Evolutionary conservation across 2,329 filamentous ascomycete genomes (phyloP), one percentile per base, ranked within the genome.

Genomic region (Tolypocladium pustulatum): DNA sequence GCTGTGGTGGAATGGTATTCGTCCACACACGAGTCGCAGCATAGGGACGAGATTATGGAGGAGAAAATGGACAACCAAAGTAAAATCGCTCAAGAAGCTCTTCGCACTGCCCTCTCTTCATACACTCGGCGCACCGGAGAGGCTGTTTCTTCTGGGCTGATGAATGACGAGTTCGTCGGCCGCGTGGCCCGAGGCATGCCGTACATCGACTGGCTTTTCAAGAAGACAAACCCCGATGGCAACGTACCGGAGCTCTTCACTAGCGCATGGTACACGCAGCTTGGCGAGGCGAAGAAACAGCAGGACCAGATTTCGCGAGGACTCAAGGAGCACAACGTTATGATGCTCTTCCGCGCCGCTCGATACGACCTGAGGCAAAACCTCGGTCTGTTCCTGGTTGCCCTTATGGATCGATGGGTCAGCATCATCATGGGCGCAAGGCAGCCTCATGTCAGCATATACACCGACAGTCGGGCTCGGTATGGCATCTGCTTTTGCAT

Each of bases 1-100:
- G 77, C 80, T 43, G 72, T 82, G 9, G 69, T 79, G 37, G 70
- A 72, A 17, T 83, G 80, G 78, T 80, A 78, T 65, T 66, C 72
- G 13, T 64, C 71, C 22, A 72, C 68, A 38, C 36, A 52, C 17
- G 61, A 61, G 52, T 60, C 68, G 55, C 49, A 53, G 4, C 2
- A 9, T 4, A 4, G 30, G 17, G 60, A 63, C 56, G 40, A 64
- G 57, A 27, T 59, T 3, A 64, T 66, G 36, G 63, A 61, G 34
- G 63, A 62, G 40, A 49, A 55, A 7, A 30, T 17, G n/a, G 57
- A 58, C 3, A 40, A 22, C 37, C 55, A 57, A 13, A 54, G 58
- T 51, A 64, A 65, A 34, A 53, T 59, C 6, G 60, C 62, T 6
- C 64, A 67, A 32, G 62, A 65, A 10, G 68, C 67, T 1, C 69